Percentiles rank a stretch among this genome's conserved stretches.
Evolutionary conservation across 2,329 filamentous ascomycete genomes (phyloP).

Genomic region (Cadophora sp.): DNA sequence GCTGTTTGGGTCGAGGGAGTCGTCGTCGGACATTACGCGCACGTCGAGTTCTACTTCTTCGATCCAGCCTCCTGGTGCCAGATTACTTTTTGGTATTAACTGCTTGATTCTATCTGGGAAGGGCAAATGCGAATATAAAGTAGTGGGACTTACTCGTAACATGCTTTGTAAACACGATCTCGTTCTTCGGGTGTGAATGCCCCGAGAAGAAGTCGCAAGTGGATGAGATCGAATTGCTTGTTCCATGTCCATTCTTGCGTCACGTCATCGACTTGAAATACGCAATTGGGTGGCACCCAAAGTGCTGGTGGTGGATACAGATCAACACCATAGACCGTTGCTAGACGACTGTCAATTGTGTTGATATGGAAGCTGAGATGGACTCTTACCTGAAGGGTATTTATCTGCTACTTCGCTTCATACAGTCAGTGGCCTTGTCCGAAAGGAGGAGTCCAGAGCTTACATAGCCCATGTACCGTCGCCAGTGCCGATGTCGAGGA

Average conservation of each 20-base stretch:
- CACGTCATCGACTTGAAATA: constrained; percentile 59
- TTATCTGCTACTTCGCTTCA: constrained; percentile 5
- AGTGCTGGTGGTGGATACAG: constrained; percentile 4
- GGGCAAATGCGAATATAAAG: neutral
- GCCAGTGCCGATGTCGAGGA: constrained; percentile 7
- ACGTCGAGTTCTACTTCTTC: constrained; percentile 30
- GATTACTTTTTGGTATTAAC: neutral
- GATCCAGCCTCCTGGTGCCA: constrained; percentile 41
- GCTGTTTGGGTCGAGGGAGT: neutral
- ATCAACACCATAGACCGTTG: constrained; percentile 7
- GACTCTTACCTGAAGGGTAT: neutral
- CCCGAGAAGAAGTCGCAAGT: constrained; percentile 49
- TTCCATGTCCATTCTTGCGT: constrained; percentile 55
- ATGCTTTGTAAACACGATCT: neutral
- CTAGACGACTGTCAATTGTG: neutral
- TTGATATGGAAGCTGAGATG: neutral
- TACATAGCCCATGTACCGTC: constrained; percentile 13
- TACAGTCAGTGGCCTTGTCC: neutral
- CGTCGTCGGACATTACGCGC: constrained; percentile 38
- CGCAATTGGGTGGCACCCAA: constrained; percentile 53
- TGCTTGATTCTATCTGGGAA: neutral
- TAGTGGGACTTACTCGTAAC: neutral
- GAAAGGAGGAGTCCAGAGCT: neutral
- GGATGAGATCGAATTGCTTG: constrained; percentile 55
- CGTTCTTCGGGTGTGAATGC: constrained; percentile 6